These are phyloP conservation scores for Anastatica hierochuntica DNA, from an alignment of 345 rosid species.

Conservation along the genomic window DNA sequence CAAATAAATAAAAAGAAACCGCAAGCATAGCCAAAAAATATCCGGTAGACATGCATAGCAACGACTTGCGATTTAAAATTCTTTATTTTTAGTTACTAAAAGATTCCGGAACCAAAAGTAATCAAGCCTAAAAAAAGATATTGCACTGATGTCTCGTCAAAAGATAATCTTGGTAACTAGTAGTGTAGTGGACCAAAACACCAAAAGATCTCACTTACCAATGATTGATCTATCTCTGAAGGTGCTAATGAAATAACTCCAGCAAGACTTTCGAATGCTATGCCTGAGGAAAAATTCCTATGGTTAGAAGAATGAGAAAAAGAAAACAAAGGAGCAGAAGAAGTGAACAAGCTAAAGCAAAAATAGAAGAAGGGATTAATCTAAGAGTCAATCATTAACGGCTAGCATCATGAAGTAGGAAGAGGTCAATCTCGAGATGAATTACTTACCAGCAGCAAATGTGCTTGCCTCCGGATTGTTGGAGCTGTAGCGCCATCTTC, in stretches of 20 bases:
- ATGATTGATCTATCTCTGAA: slow-evolving; percentile 60
- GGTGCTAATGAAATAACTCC: slow-evolving; percentile 73
- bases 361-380: neutral
- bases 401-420: slow-evolving; percentile 2
- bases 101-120: neutral
- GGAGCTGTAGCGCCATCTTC: slow-evolving; percentile 83
- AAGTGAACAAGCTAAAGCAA: neutral
- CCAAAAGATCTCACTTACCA: slow-evolving; percentile 58
- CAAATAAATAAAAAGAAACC: too few species aligned
- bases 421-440: neutral
- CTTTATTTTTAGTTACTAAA: too few species aligned
- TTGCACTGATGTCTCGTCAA: slow-evolving; percentile 18
- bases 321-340: neutral
- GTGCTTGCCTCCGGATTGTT: slow-evolving; percentile 76
- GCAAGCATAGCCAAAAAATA: too few species aligned
- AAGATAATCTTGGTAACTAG: neutral
- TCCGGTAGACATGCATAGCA: too few species aligned
- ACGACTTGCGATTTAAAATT: too few species aligned
- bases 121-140: slow-evolving; percentile 2
- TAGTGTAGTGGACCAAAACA: slow-evolving; percentile 26
- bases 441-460: slow-evolving; percentile 72
- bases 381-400: neutral
- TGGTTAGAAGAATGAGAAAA: neutral
- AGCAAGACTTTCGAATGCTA: slow-evolving; percentile 40
- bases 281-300: slow-evolving; percentile 37